Conservation (phyloP, 2,329 filamentous ascomycete genomes). For the Penicillium expansum region DNA sequence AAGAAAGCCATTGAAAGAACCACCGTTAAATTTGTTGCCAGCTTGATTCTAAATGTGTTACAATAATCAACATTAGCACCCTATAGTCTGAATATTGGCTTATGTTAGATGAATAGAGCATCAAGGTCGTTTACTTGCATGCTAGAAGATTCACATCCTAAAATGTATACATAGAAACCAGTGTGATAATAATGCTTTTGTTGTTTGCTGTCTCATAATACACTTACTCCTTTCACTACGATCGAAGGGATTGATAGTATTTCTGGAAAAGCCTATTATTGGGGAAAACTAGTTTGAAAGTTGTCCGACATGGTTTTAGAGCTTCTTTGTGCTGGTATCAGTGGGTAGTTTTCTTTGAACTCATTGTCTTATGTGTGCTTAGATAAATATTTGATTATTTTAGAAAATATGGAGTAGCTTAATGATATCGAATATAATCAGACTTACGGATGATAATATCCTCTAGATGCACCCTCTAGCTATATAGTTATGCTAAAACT, state of each 20-base stretch:
- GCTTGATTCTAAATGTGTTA: not conserved
- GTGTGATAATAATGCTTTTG: not conserved
- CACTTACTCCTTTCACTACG: not conserved
- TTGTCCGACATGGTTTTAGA: too few species aligned
- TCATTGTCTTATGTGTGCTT: not conserved
- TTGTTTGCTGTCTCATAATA: not conserved
- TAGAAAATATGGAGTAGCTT: not conserved
- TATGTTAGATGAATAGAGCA: too few species aligned
- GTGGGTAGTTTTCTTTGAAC: not conserved
- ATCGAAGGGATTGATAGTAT: not conserved
- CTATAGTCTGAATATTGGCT: not conserved
- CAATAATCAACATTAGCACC: too few species aligned
- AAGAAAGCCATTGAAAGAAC: too few species aligned
- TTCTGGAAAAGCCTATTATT: not conserved
- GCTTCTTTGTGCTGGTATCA: not conserved
- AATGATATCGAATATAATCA: too few species aligned
- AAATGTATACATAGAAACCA: not conserved
- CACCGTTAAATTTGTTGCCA: not conserved
- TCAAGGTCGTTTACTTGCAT: not conserved
- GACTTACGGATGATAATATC: not conserved
- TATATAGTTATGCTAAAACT: not conserved
- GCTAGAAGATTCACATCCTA: not conserved
- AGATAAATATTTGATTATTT: not conserved
- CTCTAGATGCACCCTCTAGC: not conserved
- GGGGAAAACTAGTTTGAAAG: not conserved